A percentile compares a stretch with the other conserved stretches of the same genome.
phyloP scores from a whole-genome alignment of 176 grass and related monocot species.

The sorghum (Sorghum bicolor) region DNA sequence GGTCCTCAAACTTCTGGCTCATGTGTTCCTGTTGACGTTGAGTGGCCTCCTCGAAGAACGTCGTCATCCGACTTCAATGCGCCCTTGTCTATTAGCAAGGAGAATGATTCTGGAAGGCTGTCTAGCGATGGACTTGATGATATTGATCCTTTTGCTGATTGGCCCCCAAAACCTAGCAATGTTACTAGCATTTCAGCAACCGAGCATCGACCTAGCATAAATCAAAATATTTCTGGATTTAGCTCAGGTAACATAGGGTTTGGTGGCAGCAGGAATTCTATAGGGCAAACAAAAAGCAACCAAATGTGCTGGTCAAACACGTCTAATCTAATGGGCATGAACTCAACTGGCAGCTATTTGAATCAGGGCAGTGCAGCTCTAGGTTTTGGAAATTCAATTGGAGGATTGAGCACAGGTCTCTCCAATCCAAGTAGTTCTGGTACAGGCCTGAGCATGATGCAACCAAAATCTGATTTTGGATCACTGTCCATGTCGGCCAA shows the following conservation, averaged over 20 bases:
- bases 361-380: conserved; percentile 47
- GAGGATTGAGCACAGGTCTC: conserved; percentile 27
- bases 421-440: conserved; percentile 34
- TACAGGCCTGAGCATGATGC: conserved; percentile 40
- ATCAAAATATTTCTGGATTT: conserved; percentile 40
- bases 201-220: conserved; percentile 32
- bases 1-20: conserved; percentile 43
- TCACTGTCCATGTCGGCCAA: conserved; percentile 34
- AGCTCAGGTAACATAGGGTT: conserved; percentile 39
- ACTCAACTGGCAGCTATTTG: conserved; percentile 41
- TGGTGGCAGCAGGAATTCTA: conserved; percentile 37
- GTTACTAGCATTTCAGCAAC: conserved; percentile 27
- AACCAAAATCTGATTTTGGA: conserved; percentile 51
- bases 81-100: conserved; percentile 36
- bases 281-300: conserved; percentile 52
- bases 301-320: conserved; percentile 44
- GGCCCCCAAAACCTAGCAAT: conserved; percentile 68
- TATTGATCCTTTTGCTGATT: conserved; percentile 97
- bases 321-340: conserved; percentile 37
- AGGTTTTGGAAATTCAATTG: conserved; percentile 49
- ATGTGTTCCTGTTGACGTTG: conserved; percentile 80
- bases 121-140: conserved; percentile 49
- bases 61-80: conserved; percentile 54
- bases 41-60: conserved; percentile 80
- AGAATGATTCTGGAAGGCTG: conserved; percentile 41